phyloP scores from a whole-genome alignment of 1,284 basidiomycete species.

The Microbotryum silenes-acaulis region DNA sequence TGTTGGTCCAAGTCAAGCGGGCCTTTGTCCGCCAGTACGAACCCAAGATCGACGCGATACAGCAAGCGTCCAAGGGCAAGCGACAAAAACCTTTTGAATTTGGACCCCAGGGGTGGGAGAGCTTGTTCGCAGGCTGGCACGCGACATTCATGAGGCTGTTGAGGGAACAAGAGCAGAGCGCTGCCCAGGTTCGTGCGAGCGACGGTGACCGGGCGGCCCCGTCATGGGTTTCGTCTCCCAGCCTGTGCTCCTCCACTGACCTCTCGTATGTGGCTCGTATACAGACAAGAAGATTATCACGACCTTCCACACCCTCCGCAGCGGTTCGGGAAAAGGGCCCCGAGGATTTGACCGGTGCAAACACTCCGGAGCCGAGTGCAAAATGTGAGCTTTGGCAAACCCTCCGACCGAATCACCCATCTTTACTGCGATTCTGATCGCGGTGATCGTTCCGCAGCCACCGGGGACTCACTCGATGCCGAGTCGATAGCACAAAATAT shows the following conservation, averaged over 20 bases:
- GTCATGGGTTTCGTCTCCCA: neutral
- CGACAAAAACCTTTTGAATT: neutral
- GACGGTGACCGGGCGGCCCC: neutral
- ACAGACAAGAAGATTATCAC: neutral
- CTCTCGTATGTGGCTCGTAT: neutral
- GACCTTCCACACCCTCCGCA: neutral
- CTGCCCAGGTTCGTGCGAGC: conserved; percentile 50
- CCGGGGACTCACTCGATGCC: conserved; percentile 48
- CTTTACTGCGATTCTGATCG: too few species aligned
- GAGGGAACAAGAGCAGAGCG: conserved; percentile 64
- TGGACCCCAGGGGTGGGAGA: conserved; percentile 10
- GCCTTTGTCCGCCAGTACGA: conserved; percentile 76
- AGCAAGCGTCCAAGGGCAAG: conserved; percentile 11
- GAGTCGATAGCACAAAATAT: conserved; percentile 88
- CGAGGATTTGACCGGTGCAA: neutral
- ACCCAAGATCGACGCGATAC: conserved; percentile 22
- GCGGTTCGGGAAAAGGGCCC: neutral
- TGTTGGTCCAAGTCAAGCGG: conserved; percentile 67
- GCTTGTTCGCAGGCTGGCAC: conserved; percentile 68
- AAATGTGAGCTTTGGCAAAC: neutral
- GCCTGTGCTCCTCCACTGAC: neutral
- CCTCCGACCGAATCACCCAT: too few species aligned
- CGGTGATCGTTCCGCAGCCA: too few species aligned
- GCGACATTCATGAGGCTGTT: conserved; percentile 68
- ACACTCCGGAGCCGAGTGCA: neutral